These are phyloP conservation scores for Tolypocladium inflatum DNA, from an alignment of 2,329 filamentous ascomycete genomes.

Conservation along the genomic window DNA sequence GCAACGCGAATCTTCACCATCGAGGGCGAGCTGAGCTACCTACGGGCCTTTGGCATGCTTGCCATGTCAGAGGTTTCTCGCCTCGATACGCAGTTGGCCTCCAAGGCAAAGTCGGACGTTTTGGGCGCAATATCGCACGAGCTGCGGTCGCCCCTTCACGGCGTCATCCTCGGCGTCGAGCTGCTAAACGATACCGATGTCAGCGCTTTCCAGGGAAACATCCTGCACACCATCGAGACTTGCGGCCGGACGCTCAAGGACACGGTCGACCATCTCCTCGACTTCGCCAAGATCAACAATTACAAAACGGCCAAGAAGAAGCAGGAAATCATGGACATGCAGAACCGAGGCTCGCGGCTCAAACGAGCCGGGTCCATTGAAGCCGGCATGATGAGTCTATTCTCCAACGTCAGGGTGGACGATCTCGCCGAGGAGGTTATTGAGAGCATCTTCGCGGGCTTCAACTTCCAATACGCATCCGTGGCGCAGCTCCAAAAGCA, in stretches of 20 bases:
- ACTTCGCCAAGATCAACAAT: slow-evolving; percentile 45
- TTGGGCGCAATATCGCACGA: slow-evolving; percentile 54
- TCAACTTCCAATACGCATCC: slow-evolving; percentile 24
- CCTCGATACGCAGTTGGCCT: slow-evolving; percentile 24
- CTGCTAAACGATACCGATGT: slow-evolving; percentile 42
- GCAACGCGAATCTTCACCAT: slow-evolving; percentile 32
- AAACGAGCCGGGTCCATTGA: slow-evolving; percentile 3
- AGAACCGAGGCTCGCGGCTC: background rate
- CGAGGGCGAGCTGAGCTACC: slow-evolving; percentile 39
- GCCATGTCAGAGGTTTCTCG: slow-evolving; percentile 48
- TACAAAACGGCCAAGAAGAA: slow-evolving; percentile 9
- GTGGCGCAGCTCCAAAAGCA: slow-evolving; percentile 8
- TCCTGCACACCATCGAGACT: slow-evolving; percentile 38
- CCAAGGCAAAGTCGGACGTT: slow-evolving; percentile 46
- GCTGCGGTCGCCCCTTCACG: slow-evolving; percentile 50
- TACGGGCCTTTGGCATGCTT: slow-evolving; percentile 41
- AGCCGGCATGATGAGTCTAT: slow-evolving; percentile 8
- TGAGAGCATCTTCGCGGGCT: slow-evolving; percentile 36
- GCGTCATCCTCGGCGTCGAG: slow-evolving; percentile 45
- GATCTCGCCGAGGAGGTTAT: slow-evolving; percentile 34
- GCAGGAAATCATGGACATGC: background rate
- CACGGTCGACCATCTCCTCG: slow-evolving; percentile 43
- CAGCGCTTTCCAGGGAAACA: slow-evolving; percentile 33
- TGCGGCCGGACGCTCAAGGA: slow-evolving; percentile 43
- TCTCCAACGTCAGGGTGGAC: slow-evolving; percentile 23